Conservation (phyloP, 192 early-diverging fungal species). For the Backusella sp. region DNA sequence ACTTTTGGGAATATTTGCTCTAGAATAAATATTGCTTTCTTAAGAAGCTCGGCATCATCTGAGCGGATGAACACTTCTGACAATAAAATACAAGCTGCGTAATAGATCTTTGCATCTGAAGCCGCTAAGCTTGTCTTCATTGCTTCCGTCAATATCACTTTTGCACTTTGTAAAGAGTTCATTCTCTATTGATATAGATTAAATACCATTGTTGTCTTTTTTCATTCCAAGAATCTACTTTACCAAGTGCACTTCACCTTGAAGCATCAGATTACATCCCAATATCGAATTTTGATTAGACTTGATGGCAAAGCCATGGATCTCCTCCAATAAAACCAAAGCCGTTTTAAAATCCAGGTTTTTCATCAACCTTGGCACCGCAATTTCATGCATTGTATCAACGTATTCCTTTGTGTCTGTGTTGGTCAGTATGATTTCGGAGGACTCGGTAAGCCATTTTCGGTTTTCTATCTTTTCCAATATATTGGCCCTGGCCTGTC, state of each 20-base stretch:
- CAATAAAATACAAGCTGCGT: background rate
- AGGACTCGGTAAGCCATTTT: background rate
- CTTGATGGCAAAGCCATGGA: background rate
- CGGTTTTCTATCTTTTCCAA: background rate
- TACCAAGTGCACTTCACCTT: background rate
- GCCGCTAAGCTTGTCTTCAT: background rate
- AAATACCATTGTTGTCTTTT: background rate
- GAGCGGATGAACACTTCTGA: background rate
- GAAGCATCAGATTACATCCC: constrained; percentile 10
- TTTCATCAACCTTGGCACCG: background rate
- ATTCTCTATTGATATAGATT: background rate
- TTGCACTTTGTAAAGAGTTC: background rate
- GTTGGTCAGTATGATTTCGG: background rate
- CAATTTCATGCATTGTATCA: background rate
- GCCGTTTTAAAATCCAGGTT: background rate
- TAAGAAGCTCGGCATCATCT: background rate
- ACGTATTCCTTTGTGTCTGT: background rate
- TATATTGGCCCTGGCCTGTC: background rate
- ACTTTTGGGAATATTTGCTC: constrained; percentile 9
- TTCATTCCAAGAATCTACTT: background rate
- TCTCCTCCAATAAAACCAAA: background rate
- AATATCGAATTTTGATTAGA: background rate
- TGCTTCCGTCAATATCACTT: background rate
- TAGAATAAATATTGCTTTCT: background rate
- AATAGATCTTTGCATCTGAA: constrained; percentile 3